Percentiles rank a stretch among this genome's conserved stretches.
phyloP scores from a whole-genome alignment of 805 yeast species.

The Zygosaccharomyces lentus region DNA sequence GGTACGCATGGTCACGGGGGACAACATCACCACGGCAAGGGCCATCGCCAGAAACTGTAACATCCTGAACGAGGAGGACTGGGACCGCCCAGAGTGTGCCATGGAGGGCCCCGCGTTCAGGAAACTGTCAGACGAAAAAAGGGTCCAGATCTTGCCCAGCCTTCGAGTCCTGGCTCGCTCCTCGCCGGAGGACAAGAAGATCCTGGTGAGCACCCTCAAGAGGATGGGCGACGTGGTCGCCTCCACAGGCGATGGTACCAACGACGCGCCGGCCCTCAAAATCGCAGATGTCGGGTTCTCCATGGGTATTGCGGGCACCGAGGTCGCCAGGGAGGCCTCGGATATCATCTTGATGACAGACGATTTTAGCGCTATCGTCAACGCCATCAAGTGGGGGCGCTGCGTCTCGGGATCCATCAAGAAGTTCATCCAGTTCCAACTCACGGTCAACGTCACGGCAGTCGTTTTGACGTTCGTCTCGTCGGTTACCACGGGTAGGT shows the following conservation, averaged over 20 bases:
- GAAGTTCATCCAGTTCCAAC: constrained; percentile 92
- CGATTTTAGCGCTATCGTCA: constrained; percentile 89
- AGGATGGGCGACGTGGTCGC: constrained; percentile 90
- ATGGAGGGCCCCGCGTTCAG: constrained; percentile 96
- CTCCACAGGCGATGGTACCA: constrained; percentile 98
- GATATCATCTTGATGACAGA: constrained; percentile 91
- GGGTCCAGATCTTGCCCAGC: constrained; percentile 60
- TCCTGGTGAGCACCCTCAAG: constrained; percentile 76
- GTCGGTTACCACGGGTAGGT: constrained; percentile 80
- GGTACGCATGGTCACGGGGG: constrained; percentile 98
- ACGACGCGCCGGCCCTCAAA: constrained; percentile 96
- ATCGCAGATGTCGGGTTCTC: constrained; percentile 97
- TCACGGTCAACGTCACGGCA: constrained; percentile 97
- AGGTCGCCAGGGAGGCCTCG: constrained; percentile 97
- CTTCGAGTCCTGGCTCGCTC: constrained; percentile 88
- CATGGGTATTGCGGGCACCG: constrained; percentile 98
- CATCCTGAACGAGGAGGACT: constrained; percentile 49
- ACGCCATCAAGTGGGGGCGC: constrained; percentile 98
- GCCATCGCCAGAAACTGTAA: constrained; percentile 88
- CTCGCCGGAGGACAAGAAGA: constrained; percentile 90
- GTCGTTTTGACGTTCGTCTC: constrained; percentile 89
- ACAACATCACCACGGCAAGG: constrained; percentile 82
- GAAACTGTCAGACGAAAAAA: constrained; percentile 52
- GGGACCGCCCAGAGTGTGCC: constrained; percentile 51
- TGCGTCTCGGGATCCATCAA: constrained; percentile 92